Evolutionary conservation across 2,329 filamentous ascomycete genomes (phyloP), one percentile per base, ranked within the genome.

Genomic region (Aspergillus japonicus): DNA sequence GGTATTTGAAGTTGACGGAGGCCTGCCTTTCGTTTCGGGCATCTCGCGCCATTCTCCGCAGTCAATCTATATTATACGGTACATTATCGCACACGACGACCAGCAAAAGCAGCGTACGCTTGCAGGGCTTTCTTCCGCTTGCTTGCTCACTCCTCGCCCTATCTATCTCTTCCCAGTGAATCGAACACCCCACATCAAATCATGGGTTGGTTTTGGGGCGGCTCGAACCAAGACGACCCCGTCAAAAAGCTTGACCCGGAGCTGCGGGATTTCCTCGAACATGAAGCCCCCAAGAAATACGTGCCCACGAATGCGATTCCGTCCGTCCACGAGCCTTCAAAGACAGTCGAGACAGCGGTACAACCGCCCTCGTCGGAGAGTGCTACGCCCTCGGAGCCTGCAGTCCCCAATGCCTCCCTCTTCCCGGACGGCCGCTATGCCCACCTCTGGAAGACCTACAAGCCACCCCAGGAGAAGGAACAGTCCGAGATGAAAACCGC

Each of bases 371-470:
- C 64, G 47, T 50, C 69, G 60, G 56, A 66, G 29, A 57, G 66
- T 47, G 31, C 73, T 60, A 54, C 75, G 26, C 62, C 70, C 14
- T 63, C 72, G 39, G 64, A 72, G 56, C 75, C 78, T 11, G 60
- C 71, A 39, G 69, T 77, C n/a, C 73, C 75, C 50, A 56, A 72
- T 42, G 80, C 86, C 66, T 89, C 86, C 14, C 79, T 88, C 19
- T 90, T 82, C 70, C 83, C 84, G 70, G 89, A 91, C 72, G 88
- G 88, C 63, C 85, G 89, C 61, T 91, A 90, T 77, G 92, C 93
- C 58, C 85, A 98, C 73, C 82, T 99, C 33, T 99, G 95, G 95
- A 94, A 92, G 77, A 91, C 85, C 60, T 99, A 99, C 82, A 85
- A 85, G 60, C 88, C 94, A 8, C 86, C 90, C 55, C 73, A 81